Evolutionary conservation across 495 filamentous ascomycete species (phyloP), one percentile per base, ranked within the genome.

Genomic region (Aspergillus cristatus): DNA sequence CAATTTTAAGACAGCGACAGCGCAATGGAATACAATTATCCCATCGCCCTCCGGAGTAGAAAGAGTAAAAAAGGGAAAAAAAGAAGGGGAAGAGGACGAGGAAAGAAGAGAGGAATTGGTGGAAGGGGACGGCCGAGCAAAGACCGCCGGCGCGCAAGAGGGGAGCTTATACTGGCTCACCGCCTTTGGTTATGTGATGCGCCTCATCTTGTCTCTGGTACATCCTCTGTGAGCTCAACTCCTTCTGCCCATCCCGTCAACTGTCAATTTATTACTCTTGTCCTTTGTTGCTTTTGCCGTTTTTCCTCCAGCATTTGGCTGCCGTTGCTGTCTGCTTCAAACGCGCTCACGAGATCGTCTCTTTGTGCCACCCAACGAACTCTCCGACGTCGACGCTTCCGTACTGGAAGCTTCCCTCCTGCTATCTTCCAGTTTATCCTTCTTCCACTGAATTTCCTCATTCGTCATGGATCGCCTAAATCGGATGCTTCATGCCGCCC

Each of bases 391-490:
- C 42, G 54, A 48, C 63, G 57, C 63, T 65, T 65, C 63, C 55
- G 46, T 37, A 29, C 28, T 46, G 60, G 63, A 58, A 65, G 59
- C 55, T 52, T 51, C 55, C 51, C 45, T 43, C 37, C 18, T 44
- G 36, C 41, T 42, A 25, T 49, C 31, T 34, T 42, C 40, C 44
- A 32, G 51, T 38, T 37, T 35, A 45, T 35, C 43, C 34, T 31
- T 17, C 25, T 48, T 17, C 34, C 30, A 22, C 37, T 38, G 36
- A 48, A 57, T 39, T 35, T 28, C 32, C 18, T 41, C 38, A 47
- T 37, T 37, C 50, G 41, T 31, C 41, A 95, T 95, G 88, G 86
- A 94, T 56, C 82, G 88, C 51, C 78, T 94, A 54, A 82, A 81
- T 55, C 72, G 81, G 50, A 81, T 94, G 78, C 72, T 94, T 41